Evolutionary conservation across 306 rosid genomes (phyloP).

Genomic region (Castanea sativa): DNA sequence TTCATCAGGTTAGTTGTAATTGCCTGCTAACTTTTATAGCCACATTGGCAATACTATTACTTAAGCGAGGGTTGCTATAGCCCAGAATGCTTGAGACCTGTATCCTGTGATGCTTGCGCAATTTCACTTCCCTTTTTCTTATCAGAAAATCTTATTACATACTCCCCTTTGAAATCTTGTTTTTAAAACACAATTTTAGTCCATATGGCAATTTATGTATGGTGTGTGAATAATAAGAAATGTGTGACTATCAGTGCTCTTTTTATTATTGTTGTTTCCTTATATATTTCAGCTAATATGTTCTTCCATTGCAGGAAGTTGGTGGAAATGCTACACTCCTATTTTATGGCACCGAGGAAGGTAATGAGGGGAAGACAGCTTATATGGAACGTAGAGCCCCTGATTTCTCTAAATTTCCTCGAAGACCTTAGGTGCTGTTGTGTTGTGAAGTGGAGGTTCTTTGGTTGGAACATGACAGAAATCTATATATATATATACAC

Average conservation of each 20-base stretch:
- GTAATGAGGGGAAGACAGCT: no score
- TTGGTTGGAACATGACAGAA: not conserved
- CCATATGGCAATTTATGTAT: no score
- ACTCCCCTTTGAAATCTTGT: no score
- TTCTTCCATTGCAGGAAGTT: slow-evolving; percentile 44
- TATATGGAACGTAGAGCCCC: no score
- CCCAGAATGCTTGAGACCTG: no score
- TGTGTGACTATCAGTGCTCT: no score
- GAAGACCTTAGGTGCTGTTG: slow-evolving; percentile 41
- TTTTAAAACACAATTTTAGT: no score
- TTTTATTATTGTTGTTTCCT: not conserved
- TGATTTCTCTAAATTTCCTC: slow-evolving; percentile 13
- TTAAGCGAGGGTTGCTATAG: no score
- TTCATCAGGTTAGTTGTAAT: not conserved
- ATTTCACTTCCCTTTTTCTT: not conserved
- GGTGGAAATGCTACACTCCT: slow-evolving; percentile 79
- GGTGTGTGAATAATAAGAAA: no score
- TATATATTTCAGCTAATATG: not conserved
- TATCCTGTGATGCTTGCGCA: no score
- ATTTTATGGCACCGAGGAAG: slow-evolving; percentile 3
- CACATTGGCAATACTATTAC: not conserved
- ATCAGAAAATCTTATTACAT: no score
- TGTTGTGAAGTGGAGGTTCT: not conserved
- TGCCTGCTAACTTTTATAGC: not conserved
- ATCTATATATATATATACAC: no score